Percentiles rank a stretch among this genome's conserved stretches.
phyloP scores from a whole-genome alignment of 805 yeast genomes.

The Cyberlindnera euphorbiiphila region DNA sequence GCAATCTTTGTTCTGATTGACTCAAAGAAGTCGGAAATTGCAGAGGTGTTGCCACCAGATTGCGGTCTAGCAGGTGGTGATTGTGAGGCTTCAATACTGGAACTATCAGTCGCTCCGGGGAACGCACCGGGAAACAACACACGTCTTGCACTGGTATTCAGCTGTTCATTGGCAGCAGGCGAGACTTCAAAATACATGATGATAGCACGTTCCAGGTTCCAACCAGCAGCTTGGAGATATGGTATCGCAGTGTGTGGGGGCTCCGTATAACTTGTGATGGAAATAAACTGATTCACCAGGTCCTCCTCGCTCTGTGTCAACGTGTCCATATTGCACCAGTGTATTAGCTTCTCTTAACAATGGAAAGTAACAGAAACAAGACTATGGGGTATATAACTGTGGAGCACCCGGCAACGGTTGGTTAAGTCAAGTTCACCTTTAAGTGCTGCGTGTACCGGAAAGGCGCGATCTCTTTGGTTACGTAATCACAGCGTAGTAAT shows the following conservation, averaged over 20 bases:
- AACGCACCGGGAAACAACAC: conserved; percentile 20
- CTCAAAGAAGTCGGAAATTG: conserved; percentile 21
- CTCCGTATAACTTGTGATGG: conserved; percentile 20
- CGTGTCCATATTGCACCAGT: conserved; percentile 13
- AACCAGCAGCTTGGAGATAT: conserved; percentile 27
- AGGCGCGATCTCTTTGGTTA: no score
- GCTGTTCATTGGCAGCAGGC: conserved; percentile 24
- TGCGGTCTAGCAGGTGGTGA: conserved; percentile 1
- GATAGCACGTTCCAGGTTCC: conserved; percentile 38
- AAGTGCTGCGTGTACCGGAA: no score
- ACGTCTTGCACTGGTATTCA: conserved; percentile 18
- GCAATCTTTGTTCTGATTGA: conserved; percentile 27
- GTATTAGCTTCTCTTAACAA: no score
- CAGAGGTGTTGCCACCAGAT: conserved; percentile 11
- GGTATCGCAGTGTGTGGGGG: conserved; percentile 23
- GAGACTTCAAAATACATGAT: conserved; percentile 23
- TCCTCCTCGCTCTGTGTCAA: conserved; percentile 13
- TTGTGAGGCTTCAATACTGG: no score
- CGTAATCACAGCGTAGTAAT: no score
- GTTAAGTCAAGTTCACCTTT: no score
- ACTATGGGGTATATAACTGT: no score
- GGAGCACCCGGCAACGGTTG: no score
- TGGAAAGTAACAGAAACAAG: no score
- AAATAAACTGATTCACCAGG: conserved; percentile 13
- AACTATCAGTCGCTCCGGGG: conserved; percentile 22